Evolutionary conservation across 2,329 filamentous ascomycete genomes (phyloP), one percentile per base, ranked within the genome.

Genomic region (Ceratocystis eucalypticola): DNA sequence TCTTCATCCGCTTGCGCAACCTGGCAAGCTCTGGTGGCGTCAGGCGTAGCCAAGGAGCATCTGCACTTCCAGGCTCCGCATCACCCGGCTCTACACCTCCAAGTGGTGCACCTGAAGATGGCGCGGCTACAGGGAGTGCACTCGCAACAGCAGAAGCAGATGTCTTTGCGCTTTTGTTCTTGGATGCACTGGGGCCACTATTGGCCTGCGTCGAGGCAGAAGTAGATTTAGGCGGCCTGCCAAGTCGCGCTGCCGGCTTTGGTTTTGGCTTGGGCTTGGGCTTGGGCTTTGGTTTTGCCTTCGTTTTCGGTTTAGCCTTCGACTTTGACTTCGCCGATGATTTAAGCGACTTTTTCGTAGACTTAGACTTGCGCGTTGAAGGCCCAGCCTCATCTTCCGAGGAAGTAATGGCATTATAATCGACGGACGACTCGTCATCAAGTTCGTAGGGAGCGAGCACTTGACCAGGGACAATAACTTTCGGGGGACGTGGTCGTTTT

Each of bases 1-100:
- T 94, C 81, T 94, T 94, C 89, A 94, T 94, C 20, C 88, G 82
- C 76, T 94, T 94, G 68, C 89, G 80, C 6, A 94, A 79, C 69
- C 85, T 82, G 0, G 84, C 85, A 61, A 88, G 77, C 72, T 88
- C 85, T 69, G 83, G 87, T 17, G 80, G 77, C 5, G 84, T 87
- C 46, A 88, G 78, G 70, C 84, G 84, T 28, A 87, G 77, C 85
- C 85, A 88, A 0, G 85, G 85, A 10, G 83, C 81, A 71, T 87
- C 81, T 2, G 77, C 71, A 66, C 83, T 84, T 33, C 84, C 84
- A 15, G 81, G 75, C 1, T 82, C 77, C 1, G 82, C 83, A 68
- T 85, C 75, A 0, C 77, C 75, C n/a, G 75, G 75, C 5, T 76
- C 75, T 28, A 76, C 76, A 0, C 77, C 78, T 5, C 77, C 75